phyloP scores from a whole-genome alignment of 768 basidiomycete genomes.

The Collybia mongolica region DNA sequence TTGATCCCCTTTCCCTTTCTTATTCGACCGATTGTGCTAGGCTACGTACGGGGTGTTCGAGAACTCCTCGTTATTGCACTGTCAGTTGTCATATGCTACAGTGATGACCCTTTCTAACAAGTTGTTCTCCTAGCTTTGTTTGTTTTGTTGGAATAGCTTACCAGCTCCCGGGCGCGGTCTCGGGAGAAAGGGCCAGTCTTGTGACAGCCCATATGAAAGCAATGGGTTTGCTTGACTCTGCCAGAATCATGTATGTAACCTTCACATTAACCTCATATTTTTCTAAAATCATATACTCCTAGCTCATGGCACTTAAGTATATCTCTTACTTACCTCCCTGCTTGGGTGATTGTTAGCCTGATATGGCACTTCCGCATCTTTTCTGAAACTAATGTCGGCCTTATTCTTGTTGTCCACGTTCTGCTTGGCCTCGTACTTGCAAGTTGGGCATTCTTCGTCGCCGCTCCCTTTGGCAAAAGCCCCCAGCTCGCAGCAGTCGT shows the following conservation, averaged over 20 bases:
- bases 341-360: slow-evolving; percentile 68
- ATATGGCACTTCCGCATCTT: slow-evolving; percentile 73
- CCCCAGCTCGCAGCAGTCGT: slow-evolving; percentile 69
- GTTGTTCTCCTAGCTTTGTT: slow-evolving; percentile 47
- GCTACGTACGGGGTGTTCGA: slow-evolving; percentile 62
- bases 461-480: slow-evolving; percentile 69
- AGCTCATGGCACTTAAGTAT: slow-evolving; percentile 68
- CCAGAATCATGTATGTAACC: slow-evolving; percentile 52
- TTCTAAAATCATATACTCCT: slow-evolving; percentile 2
- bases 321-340: slow-evolving; percentile 69
- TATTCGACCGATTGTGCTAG: slow-evolving; percentile 24
- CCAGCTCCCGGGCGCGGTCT: slow-evolving; percentile 71
- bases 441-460: slow-evolving; percentile 71
- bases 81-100: slow-evolving; percentile 31
- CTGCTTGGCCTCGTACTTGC: slow-evolving; percentile 66
- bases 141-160: slow-evolving; percentile 74
- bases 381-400: slow-evolving; percentile 50
- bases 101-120: not conserved
- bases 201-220: slow-evolving; percentile 75
- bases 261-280: not conserved
- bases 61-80: slow-evolving; percentile 65
- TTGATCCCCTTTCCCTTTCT: slow-evolving; percentile 6
- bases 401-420: slow-evolving; percentile 65
- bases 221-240: slow-evolving; percentile 75
- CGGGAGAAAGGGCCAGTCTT: slow-evolving; percentile 61